Base-by-base conservation (phyloP, 1,139 yeast genomes). In the Diutina siamensis region DNA sequence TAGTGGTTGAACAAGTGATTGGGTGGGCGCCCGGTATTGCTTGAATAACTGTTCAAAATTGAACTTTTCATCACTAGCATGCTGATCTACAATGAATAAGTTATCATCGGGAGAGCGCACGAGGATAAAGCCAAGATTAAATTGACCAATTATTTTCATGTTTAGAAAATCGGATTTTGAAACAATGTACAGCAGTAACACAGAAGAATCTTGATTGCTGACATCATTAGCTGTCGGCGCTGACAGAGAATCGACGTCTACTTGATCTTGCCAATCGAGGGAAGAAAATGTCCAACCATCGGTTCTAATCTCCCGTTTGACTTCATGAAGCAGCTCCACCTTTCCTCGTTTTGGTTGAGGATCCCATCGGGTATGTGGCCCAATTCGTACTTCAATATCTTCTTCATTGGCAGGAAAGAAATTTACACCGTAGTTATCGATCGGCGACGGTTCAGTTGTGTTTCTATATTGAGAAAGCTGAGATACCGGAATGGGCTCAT, bases 31-130 rank as follows among this genome's bases (percentile, higher is more conserved):
- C 13, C 17, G 32, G 20, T 25, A 38, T 17, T 25, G n/a, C 8
- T 25, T 38, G 15, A 13, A n/a, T 3, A 38, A 15, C 4, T 13
- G 21, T 25, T 38, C 42, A 25, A 38, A 92, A 60, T 92, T 92
- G 63, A 57, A 86, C 56, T 88, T 92, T 57, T 92, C 99, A 62
- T 92, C 98, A 51, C 95, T 85, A 1, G 98, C 98, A 64, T 92
- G 99, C 61, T 92, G 99, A 59, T 92, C 99, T 44, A 92, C 74
- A 41, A 92, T 89, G 55, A 92, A 88, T 40, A 92, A 58, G 57
- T 86, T 87, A 5, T 55, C 53, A 15, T 54, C 53, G 28, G 61
- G 53, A 1, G 78, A 74, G 0, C 85, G 94, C 31, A 92, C 62
- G 5, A 38, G 33, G 17, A 92, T 86, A 56, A 92, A 92, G 0